Evolutionary conservation across 2,329 filamentous ascomycete genomes (phyloP).

Genomic region (Endoconidiophora polonica): DNA sequence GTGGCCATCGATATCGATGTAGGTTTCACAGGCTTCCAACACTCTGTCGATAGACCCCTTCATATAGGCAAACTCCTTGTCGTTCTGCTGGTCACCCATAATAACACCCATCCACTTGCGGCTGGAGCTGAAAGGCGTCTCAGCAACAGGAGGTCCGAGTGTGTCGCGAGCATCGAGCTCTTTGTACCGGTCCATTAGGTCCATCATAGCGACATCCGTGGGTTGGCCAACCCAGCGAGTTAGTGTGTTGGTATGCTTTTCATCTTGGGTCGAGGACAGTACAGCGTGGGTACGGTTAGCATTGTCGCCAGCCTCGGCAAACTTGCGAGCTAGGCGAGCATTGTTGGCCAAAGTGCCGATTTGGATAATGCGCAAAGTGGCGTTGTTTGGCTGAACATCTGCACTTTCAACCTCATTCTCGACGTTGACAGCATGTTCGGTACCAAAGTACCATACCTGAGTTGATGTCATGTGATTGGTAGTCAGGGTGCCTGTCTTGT

Average conservation of each 20-base stretch:
- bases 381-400: slow-evolving; percentile 48
- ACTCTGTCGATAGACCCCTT: slow-evolving; percentile 88
- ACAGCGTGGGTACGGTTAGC: slow-evolving; percentile 39
- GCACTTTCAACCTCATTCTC: slow-evolving; percentile 36
- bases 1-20: slow-evolving; percentile 68
- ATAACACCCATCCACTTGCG: slow-evolving; percentile 99
- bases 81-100: slow-evolving; percentile 44
- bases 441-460: slow-evolving; percentile 89
- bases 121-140: slow-evolving; percentile 92
- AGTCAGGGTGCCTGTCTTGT: slow-evolving; percentile 93
- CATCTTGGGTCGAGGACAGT: slow-evolving; percentile 64
- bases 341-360: slow-evolving; percentile 97
- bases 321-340: slow-evolving; percentile 57
- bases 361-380: slow-evolving; percentile 64
- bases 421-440: slow-evolving; percentile 33
- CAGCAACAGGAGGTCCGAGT: slow-evolving; percentile 63
- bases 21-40: slow-evolving; percentile 74
- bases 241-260: slow-evolving; percentile 28
- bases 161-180: slow-evolving; percentile 83
- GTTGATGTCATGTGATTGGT: slow-evolving; percentile 98
- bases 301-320: slow-evolving; percentile 49
- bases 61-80: slow-evolving; percentile 76
- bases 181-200: slow-evolving; percentile 76
- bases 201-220: slow-evolving; percentile 92
- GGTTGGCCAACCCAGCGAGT: slow-evolving; percentile 95